phyloP scores from a whole-genome alignment of 257 asterid species.

The Petunia secreta region DNA sequence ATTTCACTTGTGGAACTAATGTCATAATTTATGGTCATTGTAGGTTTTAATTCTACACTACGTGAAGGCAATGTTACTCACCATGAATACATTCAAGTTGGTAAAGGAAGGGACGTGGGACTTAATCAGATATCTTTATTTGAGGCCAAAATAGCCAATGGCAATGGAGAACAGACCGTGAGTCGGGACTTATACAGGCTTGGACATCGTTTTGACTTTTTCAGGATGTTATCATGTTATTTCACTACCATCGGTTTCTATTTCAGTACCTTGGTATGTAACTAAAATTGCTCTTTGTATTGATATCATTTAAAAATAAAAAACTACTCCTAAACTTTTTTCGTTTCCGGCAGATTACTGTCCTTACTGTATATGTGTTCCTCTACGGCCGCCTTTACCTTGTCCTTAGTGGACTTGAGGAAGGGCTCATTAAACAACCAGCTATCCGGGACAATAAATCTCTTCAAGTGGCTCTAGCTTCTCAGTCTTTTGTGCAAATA shows the following conservation, averaged over 20 bases:
- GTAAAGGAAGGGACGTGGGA: conserved; percentile 98
- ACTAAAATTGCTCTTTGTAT: conserved; percentile 25
- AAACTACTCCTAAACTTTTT: conserved; percentile 25
- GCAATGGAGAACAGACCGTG: conserved; percentile 96
- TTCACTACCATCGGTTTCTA: conserved; percentile 97
- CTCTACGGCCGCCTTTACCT: conserved; percentile 97
- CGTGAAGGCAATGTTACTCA: conserved; percentile 98
- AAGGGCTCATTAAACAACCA: conserved; percentile 66
- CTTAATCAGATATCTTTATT: conserved; percentile 96
- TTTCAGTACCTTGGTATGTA: conserved; percentile 87
- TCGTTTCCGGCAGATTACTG: conserved; percentile 72
- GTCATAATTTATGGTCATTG: conserved; percentile 21
- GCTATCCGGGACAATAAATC: conserved; percentile 65
- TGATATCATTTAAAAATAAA: background rate
- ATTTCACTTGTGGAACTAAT: conserved; percentile 10
- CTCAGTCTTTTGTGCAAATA: conserved; percentile 94
- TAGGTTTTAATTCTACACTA: conserved; percentile 97
- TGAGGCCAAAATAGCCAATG: conserved; percentile 97
- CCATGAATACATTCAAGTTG: conserved; percentile 98
- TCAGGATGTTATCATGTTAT: conserved; percentile 93
- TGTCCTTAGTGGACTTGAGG: conserved; percentile 92
- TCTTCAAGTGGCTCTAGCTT: conserved; percentile 90
- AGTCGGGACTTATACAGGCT: conserved; percentile 95
- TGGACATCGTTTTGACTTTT: conserved; percentile 98
- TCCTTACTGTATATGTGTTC: conserved; percentile 89